Base-by-base conservation (phyloP, 352 stramenopile genomes). In the Thraustochytrium sp. region DNA sequence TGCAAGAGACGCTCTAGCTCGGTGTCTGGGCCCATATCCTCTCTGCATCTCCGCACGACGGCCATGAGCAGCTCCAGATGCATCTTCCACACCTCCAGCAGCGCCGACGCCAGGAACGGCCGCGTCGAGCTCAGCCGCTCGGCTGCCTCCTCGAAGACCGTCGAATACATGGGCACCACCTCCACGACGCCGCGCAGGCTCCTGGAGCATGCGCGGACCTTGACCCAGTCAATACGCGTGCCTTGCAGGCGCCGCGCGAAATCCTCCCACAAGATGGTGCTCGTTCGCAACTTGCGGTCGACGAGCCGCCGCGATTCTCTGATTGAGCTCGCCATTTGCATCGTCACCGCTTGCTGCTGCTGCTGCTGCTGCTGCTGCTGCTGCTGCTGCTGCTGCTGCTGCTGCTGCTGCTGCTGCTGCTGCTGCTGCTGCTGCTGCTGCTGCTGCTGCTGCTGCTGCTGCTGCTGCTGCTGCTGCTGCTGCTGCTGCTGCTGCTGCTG, bases 41-140 rank as follows among this genome's bases (percentile, higher is more conserved):
- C 13, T 26, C 42, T 80, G 48, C 31, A 49, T 31, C 42, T 0
- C 31, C 21, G 11, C 23, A 80, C 16, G 5, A 64, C 42, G 11
- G 34, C 68, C 9, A 76, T 9, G 9, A 80, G 51, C 9, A 80
- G 18, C 53, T 80, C 48, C 9, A 80, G 46, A 26, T 80, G 53
- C 29, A 16, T 26, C 31, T 80, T 61, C 68, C 68, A 80, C 53
- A 64, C 68, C 13, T 3, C 44, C 42, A 80, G 42, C 46, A 80
- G 38, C 3, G 26, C 31, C 0, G 48, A 34, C 21, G 44, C 68
- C 8, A 80, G 51, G 8, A 63, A 8, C 1, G 68, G 68, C 9
- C 42, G 18, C n/a, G 31, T 26, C 21, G 44, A 0, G 11, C 29
- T 34, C 1, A 80, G 23, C 68, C 40, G n/a, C 68, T 80, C 40